These are phyloP conservation scores for Aphanomyces stellatus DNA, from an alignment of 352 stramenopile species.

Conservation along the genomic window DNA sequence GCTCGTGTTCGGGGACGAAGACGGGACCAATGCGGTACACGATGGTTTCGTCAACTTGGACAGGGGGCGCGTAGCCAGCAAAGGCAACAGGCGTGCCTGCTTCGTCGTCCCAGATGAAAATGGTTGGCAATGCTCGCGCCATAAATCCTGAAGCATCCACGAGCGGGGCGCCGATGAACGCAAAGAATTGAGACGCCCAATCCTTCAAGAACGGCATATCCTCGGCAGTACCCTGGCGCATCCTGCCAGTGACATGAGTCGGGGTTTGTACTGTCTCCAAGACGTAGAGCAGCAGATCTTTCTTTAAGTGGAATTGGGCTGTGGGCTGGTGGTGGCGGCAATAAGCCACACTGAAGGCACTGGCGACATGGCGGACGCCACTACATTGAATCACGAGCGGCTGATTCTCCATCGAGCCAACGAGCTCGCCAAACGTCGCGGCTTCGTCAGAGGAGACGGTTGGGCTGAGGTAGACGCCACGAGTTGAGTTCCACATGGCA, in stretches of 20 bases:
- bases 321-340: not conserved
- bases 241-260: not conserved
- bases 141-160: not conserved
- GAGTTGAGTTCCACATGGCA: not conserved
- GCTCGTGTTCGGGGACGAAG: not conserved
- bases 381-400: not conserved
- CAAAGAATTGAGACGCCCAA: not conserved
- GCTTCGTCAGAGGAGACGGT: not conserved
- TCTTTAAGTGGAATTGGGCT: not conserved
- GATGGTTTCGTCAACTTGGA: not conserved
- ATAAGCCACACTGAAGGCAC: not conserved
- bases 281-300: not conserved
- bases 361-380: not conserved
- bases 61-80: not conserved
- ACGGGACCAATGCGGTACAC: conserved; percentile 10
- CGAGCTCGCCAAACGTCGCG: not conserved
- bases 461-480: conserved; percentile 5
- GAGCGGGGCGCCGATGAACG: not conserved
- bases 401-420: not conserved
- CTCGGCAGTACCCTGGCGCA: not conserved
- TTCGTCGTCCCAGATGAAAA: not conserved
- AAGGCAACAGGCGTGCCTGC: not conserved
- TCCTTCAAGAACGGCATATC: not conserved
- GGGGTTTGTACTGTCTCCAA: not conserved
- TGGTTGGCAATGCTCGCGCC: no score